Percentiles rank a stretch among this genome's conserved stretches.
Evolutionary conservation across 768 basidiomycete genomes (phyloP).

Genomic region (Tulasnella sp.): DNA sequence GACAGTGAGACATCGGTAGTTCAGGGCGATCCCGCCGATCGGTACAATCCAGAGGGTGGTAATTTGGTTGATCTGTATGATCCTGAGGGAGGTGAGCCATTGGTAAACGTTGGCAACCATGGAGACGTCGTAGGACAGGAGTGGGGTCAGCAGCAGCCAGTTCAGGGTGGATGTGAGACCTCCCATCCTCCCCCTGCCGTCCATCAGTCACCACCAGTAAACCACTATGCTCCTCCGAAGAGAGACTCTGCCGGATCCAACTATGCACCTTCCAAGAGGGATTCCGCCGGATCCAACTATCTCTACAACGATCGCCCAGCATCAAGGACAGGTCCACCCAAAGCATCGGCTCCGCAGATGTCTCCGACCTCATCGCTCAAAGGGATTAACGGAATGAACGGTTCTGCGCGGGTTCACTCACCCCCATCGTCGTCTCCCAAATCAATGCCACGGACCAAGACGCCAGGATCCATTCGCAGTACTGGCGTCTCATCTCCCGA

Average conservation of each 20-base stretch:
- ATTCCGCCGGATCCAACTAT: not conserved
- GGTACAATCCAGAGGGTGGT: not conserved
- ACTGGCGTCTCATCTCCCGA: slow-evolving; percentile 7
- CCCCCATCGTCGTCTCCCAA: slow-evolving; percentile 2
- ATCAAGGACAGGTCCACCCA: not conserved
- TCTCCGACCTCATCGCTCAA: not conserved
- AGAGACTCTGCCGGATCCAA: not conserved
- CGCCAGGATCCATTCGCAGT: slow-evolving; percentile 7
- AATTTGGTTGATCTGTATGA: not conserved
- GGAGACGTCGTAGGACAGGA: not conserved
- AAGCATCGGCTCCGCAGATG: not conserved
- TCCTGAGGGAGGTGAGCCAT: not conserved
- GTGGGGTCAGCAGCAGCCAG: not conserved
- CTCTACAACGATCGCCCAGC: not conserved
- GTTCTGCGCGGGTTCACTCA: not conserved
- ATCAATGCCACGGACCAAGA: slow-evolving; percentile 2
- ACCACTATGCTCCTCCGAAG: not conserved
- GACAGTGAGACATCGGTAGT: no score
- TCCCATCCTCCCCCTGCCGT: not conserved
- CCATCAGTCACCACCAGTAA: not conserved
- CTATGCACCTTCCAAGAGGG: not conserved
- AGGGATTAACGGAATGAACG: not conserved
- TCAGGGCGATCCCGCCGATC: not conserved
- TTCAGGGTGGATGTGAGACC: not conserved
- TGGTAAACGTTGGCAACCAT: not conserved